These are phyloP conservation scores for Xylaria scruposa DNA, from an alignment of 495 filamentous ascomycete species.

Conservation along the genomic window DNA sequence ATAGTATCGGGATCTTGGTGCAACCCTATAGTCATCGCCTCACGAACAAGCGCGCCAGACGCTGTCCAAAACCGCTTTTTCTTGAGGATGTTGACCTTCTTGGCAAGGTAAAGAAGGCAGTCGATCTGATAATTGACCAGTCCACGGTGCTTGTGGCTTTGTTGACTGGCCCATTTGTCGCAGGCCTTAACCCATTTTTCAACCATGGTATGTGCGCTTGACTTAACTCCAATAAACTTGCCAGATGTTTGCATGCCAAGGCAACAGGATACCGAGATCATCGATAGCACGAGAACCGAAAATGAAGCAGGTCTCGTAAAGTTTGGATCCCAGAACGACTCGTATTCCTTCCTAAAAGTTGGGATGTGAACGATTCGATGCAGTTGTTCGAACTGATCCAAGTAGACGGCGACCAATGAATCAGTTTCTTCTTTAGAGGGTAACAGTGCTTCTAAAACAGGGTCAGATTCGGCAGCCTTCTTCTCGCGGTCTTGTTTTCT, in stretches of 20 bases:
- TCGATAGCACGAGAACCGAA: conserved; percentile 50
- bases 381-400: conserved; percentile 53
- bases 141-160: conserved; percentile 43
- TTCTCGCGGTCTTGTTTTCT: conserved; percentile 46
- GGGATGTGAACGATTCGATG: conserved; percentile 66
- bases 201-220: conserved; percentile 37
- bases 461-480: conserved; percentile 34
- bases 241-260: conserved; percentile 64
- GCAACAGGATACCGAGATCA: conserved; percentile 55
- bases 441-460: conserved; percentile 44
- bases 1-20: conserved; percentile 41
- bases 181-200: conserved; percentile 43
- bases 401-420: conserved; percentile 52
- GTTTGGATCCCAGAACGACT: conserved; percentile 48
- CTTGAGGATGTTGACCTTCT: conserved; percentile 41
- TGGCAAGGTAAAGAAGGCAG: conserved; percentile 44
- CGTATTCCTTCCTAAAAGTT: conserved; percentile 53
- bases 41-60: conserved; percentile 39
- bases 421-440: conserved; percentile 57
- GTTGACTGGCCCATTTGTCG: conserved; percentile 39
- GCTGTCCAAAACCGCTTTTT: conserved; percentile 46
- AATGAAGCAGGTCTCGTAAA: conserved; percentile 51
- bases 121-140: conserved; percentile 45
- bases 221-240: conserved; percentile 43
- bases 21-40: conserved; percentile 40